Conservation (phyloP, 1,139 yeast species). For the Hyphopichia fennica region DNA sequence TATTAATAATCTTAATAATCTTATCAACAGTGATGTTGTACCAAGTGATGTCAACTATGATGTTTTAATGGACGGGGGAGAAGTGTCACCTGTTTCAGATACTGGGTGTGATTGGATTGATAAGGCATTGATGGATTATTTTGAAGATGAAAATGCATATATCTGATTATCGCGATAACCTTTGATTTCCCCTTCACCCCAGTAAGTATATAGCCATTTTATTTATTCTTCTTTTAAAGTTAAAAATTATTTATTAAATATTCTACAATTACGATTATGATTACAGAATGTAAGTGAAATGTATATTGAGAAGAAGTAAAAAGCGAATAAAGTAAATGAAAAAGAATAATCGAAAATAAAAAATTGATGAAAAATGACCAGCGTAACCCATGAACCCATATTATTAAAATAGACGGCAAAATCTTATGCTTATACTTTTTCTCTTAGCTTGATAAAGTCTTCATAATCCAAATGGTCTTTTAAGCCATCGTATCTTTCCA, state of each 20-base stretch:
- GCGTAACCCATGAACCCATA: neutral
- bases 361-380: neutral
- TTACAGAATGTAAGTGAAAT: too few relatives aligned
- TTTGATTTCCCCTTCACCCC: too few relatives aligned
- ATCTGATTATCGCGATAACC: neutral
- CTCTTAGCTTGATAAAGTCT: conserved; percentile 20
- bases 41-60: neutral
- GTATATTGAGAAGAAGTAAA: too few relatives aligned
- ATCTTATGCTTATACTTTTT: neutral
- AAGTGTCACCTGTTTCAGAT: conserved; percentile 41
- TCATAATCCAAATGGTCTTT: conserved; percentile 28
- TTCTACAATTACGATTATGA: too few relatives aligned
- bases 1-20: neutral
- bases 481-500: conserved; percentile 41
- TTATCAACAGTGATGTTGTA: neutral
- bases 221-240: too few relatives aligned
- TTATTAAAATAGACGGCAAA: neutral
- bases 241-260: too few relatives aligned
- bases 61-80: neutral
- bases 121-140: conserved; percentile 26
- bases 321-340: too few relatives aligned
- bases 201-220: too few relatives aligned
- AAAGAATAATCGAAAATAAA: too few relatives aligned
- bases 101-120: conserved; percentile 59
- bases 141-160: conserved; percentile 9